These are phyloP conservation scores for Boletus semigastroideus DNA, from an alignment of 1,284 basidiomycete genomes.

Conservation along the genomic window DNA sequence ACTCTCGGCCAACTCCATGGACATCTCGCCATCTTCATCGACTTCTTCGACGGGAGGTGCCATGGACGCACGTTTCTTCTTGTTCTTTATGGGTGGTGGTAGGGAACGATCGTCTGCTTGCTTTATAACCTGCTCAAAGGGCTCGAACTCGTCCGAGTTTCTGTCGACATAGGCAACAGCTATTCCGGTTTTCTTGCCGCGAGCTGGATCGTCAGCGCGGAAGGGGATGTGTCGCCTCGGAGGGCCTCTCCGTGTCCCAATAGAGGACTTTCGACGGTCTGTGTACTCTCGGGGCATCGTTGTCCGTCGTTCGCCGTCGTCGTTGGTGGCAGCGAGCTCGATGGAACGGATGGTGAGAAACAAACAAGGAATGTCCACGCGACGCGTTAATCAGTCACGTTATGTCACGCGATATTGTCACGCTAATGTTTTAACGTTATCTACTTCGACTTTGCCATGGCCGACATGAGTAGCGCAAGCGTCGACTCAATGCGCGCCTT, in stretches of 20 bases:
- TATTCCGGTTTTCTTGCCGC: constrained; percentile 76
- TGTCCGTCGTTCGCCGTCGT: constrained; percentile 33
- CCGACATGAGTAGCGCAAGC: constrained; percentile 20
- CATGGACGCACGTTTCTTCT: constrained; percentile 45
- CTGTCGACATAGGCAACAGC: constrained; percentile 64
- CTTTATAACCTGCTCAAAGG: constrained; percentile 71
- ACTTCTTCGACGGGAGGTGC: constrained; percentile 37
- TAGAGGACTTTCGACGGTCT: constrained; percentile 34
- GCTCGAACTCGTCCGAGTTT: constrained; percentile 84
- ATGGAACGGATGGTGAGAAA: constrained; percentile 15
- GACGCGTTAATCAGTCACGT: constrained; percentile 29
- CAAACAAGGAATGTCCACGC: constrained; percentile 21
- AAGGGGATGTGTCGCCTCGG: constrained; percentile 70
- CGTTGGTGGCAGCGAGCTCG: constrained; percentile 13
- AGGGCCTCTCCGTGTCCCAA: constrained; percentile 35
- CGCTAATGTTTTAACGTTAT: background rate
- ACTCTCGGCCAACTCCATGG: constrained; percentile 68
- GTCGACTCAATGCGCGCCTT: constrained; percentile 5
- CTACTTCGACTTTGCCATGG: constrained; percentile 17
- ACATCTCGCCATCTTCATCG: constrained; percentile 67
- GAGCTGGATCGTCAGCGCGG: constrained; percentile 67
- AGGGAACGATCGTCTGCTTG: constrained; percentile 67
- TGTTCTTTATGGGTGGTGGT: constrained; percentile 50
- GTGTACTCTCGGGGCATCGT: constrained; percentile 29
- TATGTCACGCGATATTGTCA: constrained; percentile 30